Conservation (phyloP, 495 filamentous ascomycete genomes). For the Penicillium flavigenum region DNA sequence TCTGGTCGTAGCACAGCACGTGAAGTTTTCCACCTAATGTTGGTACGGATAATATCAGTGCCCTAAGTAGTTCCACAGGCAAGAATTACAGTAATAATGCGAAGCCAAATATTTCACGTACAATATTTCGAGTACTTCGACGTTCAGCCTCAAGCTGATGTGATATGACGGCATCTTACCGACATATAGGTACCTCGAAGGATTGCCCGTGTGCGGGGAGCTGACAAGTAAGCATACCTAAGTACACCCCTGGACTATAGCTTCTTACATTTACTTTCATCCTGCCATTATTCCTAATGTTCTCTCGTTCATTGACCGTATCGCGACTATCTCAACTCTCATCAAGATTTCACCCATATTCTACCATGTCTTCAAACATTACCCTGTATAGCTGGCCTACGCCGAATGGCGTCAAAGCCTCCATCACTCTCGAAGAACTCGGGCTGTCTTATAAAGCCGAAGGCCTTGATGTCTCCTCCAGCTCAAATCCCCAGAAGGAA, state of each 20-base stretch:
- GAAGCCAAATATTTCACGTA: too few species aligned
- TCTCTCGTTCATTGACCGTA: slow-evolving; percentile 16
- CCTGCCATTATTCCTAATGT: slow-evolving; percentile 7
- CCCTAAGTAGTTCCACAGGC: too few species aligned
- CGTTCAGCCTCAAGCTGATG: neutral
- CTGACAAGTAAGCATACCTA: slow-evolving; percentile 5
- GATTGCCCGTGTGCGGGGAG: neutral
- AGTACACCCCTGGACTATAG: too few species aligned
- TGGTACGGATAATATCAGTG: too few species aligned
- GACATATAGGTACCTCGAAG: too few species aligned
- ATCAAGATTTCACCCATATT: slow-evolving; percentile 14
- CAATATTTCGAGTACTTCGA: too few species aligned
- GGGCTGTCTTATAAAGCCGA: slow-evolving; percentile 63
- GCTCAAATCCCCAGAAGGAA: slow-evolving; percentile 69
- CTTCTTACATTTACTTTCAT: neutral
- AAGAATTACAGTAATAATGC: too few species aligned
- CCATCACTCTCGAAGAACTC: slow-evolving; percentile 80
- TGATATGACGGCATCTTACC: neutral
- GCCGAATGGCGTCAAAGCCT: slow-evolving; percentile 60
- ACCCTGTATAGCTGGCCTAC: slow-evolving; percentile 40
- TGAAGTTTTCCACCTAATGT: too few species aligned
- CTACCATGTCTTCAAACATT: slow-evolving; percentile 34
- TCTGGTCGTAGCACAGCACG: too few species aligned
- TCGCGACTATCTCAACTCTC: slow-evolving; percentile 16
- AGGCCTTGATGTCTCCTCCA: slow-evolving; percentile 54